phyloP scores from a whole-genome alignment of 2,329 filamentous ascomycete species.

The Aspergillus alliaceus region DNA sequence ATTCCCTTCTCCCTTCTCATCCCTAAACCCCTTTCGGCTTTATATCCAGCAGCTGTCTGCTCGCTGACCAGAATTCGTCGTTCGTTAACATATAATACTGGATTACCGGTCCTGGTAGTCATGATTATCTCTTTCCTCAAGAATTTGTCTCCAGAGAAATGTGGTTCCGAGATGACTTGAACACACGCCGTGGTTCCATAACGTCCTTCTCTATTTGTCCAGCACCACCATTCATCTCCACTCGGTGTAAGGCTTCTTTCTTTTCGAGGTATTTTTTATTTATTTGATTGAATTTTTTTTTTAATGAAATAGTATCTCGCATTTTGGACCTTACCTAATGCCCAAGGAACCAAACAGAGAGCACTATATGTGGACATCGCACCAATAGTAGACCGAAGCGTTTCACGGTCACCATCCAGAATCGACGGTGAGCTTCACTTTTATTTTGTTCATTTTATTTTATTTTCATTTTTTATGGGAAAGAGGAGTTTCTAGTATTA shows the following conservation, averaged over 20 bases:
- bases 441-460: background rate
- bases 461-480: background rate
- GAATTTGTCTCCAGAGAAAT: constrained; percentile 3
- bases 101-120: background rate
- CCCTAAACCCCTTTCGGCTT: background rate
- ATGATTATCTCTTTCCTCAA: background rate
- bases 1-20: background rate
- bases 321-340: constrained; percentile 1
- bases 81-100: background rate
- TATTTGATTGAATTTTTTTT: background rate
- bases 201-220: constrained; percentile 13
- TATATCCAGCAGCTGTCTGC: background rate
- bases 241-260: constrained; percentile 11
- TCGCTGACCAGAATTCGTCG: background rate
- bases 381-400: constrained; percentile 2
- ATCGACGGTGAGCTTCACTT: constrained; percentile 1
- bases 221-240: constrained; percentile 9
- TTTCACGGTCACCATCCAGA: constrained; percentile 1
- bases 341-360: background rate
- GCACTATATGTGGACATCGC: background rate
- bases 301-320: background rate
- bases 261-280: background rate
- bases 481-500: background rate
- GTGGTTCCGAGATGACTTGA: constrained; percentile 16
- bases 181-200: constrained; percentile 12